Evolutionary conservation across 2,329 filamentous ascomycete genomes (phyloP).

Genomic region (Teratosphaeria epicoccoides): DNA sequence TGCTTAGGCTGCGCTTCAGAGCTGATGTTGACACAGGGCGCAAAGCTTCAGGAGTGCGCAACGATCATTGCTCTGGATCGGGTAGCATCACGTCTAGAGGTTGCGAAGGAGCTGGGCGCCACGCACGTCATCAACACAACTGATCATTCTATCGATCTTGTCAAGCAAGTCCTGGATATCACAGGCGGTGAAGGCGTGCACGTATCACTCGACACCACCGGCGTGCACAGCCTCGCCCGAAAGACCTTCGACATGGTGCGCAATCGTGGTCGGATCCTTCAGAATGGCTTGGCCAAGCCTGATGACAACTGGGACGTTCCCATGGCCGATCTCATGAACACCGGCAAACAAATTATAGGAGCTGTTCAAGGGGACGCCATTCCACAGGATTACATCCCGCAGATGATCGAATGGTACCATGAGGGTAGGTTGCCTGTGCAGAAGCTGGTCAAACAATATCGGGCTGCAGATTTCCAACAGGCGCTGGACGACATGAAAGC

Average conservation of each 20-base stretch:
- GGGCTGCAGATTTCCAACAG: neutral
- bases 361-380: neutral
- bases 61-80: conserved; percentile 31
- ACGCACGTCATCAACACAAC: conserved; percentile 28
- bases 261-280: neutral
- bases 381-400: neutral
- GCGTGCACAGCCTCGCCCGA: neutral
- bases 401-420: neutral
- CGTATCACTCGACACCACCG: neutral
- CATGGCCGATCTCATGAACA: neutral
- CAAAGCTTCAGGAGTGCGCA: conserved; percentile 17
- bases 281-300: neutral
- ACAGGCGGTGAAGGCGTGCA: neutral
- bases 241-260: neutral
- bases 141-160: neutral
- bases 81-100: conserved; percentile 23
- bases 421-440: neutral
- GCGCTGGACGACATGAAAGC: neutral
- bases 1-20: neutral
- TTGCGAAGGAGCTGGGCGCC: conserved; percentile 30
- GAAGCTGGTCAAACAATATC: neutral
- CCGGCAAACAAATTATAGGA: neutral
- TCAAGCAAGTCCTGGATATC: neutral
- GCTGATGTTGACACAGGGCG: conserved; percentile 3
- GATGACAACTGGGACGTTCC: neutral